phyloP scores from a whole-genome alignment of 2,329 filamentous ascomycete species.

The Myrmaecium sp. region DNA sequence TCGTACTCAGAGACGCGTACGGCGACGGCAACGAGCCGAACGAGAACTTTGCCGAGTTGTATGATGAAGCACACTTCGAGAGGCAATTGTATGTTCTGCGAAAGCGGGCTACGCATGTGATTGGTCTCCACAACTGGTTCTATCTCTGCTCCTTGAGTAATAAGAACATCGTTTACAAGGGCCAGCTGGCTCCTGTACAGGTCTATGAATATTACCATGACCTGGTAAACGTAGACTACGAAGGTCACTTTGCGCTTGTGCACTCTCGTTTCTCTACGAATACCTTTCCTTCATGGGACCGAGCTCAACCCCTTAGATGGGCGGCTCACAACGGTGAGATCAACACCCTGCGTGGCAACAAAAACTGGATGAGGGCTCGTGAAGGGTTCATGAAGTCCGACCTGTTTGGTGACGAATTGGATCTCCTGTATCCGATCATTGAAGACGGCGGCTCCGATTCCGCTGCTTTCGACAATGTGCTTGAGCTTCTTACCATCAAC shows the following conservation, averaged over 20 bases:
- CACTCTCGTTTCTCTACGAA: constrained; percentile 97
- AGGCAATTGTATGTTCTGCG: constrained; percentile 84
- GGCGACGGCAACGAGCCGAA: constrained; percentile 65
- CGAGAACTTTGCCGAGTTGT: constrained; percentile 58
- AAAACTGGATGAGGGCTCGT: constrained; percentile 98
- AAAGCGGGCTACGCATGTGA: constrained; percentile 87
- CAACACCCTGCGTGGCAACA: constrained; percentile 92
- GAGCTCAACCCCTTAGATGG: constrained; percentile 90
- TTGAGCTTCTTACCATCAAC: constrained; percentile 88
- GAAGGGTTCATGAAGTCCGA: constrained; percentile 90
- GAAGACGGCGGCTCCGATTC: constrained; percentile 95
- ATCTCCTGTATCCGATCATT: constrained; percentile 80
- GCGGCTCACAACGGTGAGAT: constrained; percentile 98
- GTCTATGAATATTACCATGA: constrained; percentile 98
- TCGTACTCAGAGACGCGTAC: constrained; percentile 74
- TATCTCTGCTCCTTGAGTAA: constrained; percentile 93
- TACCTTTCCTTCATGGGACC: constrained; percentile 96
- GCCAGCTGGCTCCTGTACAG: constrained; percentile 82
- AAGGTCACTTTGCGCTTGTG: constrained; percentile 90
- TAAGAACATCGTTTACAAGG: constrained; percentile 99
- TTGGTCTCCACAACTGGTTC: constrained; percentile 96
- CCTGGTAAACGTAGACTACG: constrained; percentile 89
- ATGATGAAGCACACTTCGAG: constrained; percentile 77
- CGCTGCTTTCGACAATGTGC: constrained; percentile 90
- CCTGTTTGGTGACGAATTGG: constrained; percentile 81